Evolutionary conservation across 2,329 filamentous ascomycete species (phyloP).

Genomic region (Epichloe coenophiala): DNA sequence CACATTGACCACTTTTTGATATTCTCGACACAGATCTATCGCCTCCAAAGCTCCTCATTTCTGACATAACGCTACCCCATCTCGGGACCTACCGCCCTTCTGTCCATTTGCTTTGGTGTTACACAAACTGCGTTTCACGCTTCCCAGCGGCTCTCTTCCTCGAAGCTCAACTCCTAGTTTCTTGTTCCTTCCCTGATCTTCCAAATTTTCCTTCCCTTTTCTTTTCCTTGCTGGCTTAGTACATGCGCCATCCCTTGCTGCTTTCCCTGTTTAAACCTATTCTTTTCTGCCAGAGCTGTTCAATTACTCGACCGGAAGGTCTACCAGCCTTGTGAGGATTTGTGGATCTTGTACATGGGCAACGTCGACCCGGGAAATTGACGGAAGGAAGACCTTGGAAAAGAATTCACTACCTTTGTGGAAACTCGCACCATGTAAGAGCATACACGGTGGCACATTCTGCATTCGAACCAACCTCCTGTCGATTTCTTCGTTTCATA

Average conservation of each 20-base stretch:
- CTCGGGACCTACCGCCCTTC: slow-evolving; percentile 4
- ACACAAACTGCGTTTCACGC: slow-evolving; percentile 15
- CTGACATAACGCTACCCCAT: background rate
- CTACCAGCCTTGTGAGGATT: background rate
- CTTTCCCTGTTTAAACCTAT: no score
- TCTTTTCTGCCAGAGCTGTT: background rate
- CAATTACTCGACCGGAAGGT: background rate
- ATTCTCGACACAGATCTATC: background rate
- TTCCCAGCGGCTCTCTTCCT: slow-evolving; percentile 9
- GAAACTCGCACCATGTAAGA: slow-evolving; percentile 8
- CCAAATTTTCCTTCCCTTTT: background rate
- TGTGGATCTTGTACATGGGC: background rate
- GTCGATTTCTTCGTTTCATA: background rate
- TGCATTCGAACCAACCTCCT: background rate
- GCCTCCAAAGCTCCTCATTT: slow-evolving; percentile 7
- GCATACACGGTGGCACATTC: background rate
- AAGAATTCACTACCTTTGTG: background rate
- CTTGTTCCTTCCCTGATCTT: background rate
- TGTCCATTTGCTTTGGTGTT: slow-evolving; percentile 10
- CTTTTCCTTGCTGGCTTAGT: background rate
- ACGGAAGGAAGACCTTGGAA: background rate
- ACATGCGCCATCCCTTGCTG: background rate
- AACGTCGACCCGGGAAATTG: background rate
- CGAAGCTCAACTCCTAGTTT: slow-evolving; percentile 3
- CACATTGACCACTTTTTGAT: background rate